Evolutionary conservation across 192 early-diverging fungal species (phyloP).

Genomic region (Backusella macrospora): DNA sequence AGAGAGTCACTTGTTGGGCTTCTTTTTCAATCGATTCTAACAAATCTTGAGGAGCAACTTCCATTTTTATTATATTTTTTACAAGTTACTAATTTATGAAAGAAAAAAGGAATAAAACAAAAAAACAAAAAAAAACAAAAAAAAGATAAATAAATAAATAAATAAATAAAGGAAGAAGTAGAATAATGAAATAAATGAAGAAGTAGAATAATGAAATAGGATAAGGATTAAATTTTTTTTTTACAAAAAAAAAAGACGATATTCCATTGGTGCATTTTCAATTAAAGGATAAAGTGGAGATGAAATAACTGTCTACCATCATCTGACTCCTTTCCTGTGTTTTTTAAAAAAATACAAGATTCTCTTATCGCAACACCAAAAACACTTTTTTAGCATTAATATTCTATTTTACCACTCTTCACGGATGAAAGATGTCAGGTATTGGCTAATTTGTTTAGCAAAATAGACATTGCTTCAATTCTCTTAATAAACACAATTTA

Average conservation of each 20-base stretch:
- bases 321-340: background rate
- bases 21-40: background rate
- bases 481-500: too few species aligned
- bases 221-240: background rate
- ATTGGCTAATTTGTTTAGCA: too few species aligned
- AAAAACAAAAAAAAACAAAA: background rate
- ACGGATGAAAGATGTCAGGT: too few species aligned
- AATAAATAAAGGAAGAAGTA: background rate
- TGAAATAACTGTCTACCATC: background rate
- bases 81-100: background rate
- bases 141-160: background rate
- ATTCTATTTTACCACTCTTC: too few species aligned
- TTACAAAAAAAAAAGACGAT: background rate
- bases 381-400: too few species aligned
- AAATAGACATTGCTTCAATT: too few species aligned
- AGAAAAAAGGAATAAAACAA: background rate
- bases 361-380: background rate
- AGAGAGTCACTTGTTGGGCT: background rate
- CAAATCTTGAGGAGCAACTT: background rate
- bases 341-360: background rate
- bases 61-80: background rate
- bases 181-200: background rate
- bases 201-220: background rate
- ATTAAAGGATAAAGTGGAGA: conserved; percentile 10
- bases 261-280: conserved; percentile 6